Percentiles rank a stretch among this genome's conserved stretches.
These are phyloP conservation scores for Zoysia matrella DNA, from an alignment of 202 grass and related monocot genomes.

Conservation along the genomic window DNA sequence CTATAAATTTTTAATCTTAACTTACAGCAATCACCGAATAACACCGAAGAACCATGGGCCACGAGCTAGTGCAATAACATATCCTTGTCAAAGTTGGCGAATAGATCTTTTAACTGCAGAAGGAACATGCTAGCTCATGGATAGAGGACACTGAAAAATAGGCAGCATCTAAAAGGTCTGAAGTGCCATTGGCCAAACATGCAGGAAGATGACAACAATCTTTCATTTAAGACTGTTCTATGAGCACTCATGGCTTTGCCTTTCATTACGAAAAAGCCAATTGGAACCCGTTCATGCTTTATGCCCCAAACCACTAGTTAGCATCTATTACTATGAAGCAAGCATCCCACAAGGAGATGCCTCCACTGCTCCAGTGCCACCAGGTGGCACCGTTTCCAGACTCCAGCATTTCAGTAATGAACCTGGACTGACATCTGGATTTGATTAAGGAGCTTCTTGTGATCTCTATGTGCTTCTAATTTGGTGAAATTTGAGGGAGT, in stretches of 20 bases:
- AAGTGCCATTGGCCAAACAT: slow-evolving; percentile 53
- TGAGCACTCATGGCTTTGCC: slow-evolving; percentile 53
- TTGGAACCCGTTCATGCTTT: slow-evolving; percentile 81
- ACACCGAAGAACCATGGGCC: slow-evolving; percentile 30
- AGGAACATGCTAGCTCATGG: slow-evolving; percentile 39
- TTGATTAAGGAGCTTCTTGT: slow-evolving; percentile 2
- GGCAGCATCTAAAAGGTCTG: slow-evolving; percentile 51
- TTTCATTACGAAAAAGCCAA: slow-evolving; percentile 60
- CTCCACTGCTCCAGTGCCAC: slow-evolving; percentile 50
- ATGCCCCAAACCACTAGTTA: slow-evolving; percentile 72
- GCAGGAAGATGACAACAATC: slow-evolving; percentile 49
- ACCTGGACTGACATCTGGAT: slow-evolving; percentile 46
- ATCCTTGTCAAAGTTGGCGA: slow-evolving; percentile 29
- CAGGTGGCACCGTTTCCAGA: slow-evolving; percentile 53
- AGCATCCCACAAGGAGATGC: slow-evolving; percentile 81
- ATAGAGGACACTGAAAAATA: slow-evolving; percentile 45
- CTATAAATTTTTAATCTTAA: neutral
- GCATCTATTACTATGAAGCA: slow-evolving; percentile 66
- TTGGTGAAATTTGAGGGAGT: neutral
- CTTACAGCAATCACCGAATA: slow-evolving; percentile 17
- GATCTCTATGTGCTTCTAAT: slow-evolving; percentile 14
- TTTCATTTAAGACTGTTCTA: slow-evolving; percentile 51
- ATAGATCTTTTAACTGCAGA: slow-evolving; percentile 43
- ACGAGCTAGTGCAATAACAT: slow-evolving; percentile 36
- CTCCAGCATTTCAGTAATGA: slow-evolving; percentile 44